These are phyloP conservation scores for Debaryomyces hansenii DNA, from an alignment of 805 yeast species.

Conservation along the genomic window DNA sequence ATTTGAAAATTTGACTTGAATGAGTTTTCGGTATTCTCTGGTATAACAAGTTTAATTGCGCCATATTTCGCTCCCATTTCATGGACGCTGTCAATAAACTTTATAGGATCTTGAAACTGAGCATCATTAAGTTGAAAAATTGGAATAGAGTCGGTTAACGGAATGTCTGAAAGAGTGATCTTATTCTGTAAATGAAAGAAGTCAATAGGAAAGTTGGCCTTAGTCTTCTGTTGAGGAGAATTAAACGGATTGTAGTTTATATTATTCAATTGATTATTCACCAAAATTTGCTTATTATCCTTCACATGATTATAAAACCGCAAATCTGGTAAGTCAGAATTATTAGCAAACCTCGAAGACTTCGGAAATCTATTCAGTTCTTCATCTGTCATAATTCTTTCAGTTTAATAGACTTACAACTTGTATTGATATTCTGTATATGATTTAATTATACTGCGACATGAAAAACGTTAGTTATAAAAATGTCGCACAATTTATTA, in stretches of 20 bases:
- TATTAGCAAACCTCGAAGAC: conserved; percentile 25
- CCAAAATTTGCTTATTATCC: conserved; percentile 14
- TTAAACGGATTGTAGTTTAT: conserved; percentile 45
- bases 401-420: neutral
- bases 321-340: conserved; percentile 22
- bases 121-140: conserved; percentile 52
- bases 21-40: conserved; percentile 26
- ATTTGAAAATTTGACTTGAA: conserved; percentile 23
- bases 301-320: conserved; percentile 15
- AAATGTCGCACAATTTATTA: no score
- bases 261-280: conserved; percentile 25
- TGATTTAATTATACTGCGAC: no score
- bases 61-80: conserved; percentile 62
- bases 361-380: conserved; percentile 19
- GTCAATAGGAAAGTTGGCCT: conserved; percentile 47
- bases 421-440: no score
- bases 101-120: conserved; percentile 60
- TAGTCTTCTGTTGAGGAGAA: conserved; percentile 45
- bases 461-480: no score
- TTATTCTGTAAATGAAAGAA: conserved; percentile 33
- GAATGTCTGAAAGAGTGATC: conserved; percentile 15
- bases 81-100: conserved; percentile 55
- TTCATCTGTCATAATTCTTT: neutral
- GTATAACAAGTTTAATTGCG: conserved; percentile 73
- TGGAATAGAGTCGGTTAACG: conserved; percentile 44